Conservation (phyloP, 768 basidiomycete species). For the Strobilomyces echinocephalus region DNA sequence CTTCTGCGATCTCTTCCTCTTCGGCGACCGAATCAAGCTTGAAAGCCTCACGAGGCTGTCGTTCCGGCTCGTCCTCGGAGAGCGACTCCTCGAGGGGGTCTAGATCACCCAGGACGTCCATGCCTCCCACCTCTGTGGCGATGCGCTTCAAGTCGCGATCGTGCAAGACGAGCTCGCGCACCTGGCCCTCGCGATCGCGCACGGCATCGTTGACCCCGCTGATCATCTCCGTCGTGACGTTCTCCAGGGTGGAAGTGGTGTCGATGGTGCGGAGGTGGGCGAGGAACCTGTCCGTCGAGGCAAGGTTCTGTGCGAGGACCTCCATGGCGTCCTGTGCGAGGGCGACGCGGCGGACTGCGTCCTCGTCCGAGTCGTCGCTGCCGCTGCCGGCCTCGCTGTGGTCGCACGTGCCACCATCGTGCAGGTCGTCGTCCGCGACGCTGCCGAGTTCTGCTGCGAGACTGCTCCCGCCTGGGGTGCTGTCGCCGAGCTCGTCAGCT, state of each 20-base stretch:
- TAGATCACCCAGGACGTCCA: constrained; percentile 63
- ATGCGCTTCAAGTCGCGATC: constrained; percentile 79
- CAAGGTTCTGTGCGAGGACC: constrained; percentile 66
- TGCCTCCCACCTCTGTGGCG: constrained; percentile 71
- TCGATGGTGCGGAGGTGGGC: constrained; percentile 68
- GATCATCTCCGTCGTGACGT: constrained; percentile 70
- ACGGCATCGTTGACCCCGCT: constrained; percentile 70
- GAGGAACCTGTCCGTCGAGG: constrained; percentile 75
- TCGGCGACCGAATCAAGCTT: constrained; percentile 37
- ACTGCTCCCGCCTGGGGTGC: constrained; percentile 11
- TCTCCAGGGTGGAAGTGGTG: constrained; percentile 49
- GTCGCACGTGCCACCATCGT: constrained; percentile 10
- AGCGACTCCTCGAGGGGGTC: constrained; percentile 53
- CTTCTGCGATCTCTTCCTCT: constrained; percentile 38
- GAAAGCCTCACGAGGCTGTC: constrained; percentile 24
- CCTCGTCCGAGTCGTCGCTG: constrained; percentile 28
- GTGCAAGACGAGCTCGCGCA: constrained; percentile 70
- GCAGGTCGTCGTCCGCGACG: constrained; percentile 17
- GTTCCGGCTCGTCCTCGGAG: constrained; percentile 28
- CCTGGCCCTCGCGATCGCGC: constrained; percentile 75
- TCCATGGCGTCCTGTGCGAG: constrained; percentile 59
- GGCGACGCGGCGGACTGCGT: constrained; percentile 21
- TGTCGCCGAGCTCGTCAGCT: constrained; percentile 38
- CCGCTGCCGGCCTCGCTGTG: constrained; percentile 7
- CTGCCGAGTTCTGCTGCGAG: constrained; percentile 24